Evolutionary conservation across 2,329 filamentous ascomycete species (phyloP).

Genomic region (Trichothecium roseum): DNA sequence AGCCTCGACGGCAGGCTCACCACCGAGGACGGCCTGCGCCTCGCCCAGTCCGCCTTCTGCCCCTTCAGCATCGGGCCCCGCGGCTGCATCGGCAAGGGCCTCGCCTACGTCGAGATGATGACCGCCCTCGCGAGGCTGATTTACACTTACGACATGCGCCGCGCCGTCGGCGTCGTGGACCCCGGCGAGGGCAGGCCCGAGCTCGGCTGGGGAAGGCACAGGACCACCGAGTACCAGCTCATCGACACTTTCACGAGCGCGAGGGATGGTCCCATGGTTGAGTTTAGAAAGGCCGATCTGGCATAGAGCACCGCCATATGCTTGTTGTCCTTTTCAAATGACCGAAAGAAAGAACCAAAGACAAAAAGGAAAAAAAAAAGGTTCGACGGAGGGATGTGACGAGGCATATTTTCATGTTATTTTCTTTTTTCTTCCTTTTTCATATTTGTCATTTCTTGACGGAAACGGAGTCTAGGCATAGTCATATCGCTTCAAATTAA

Average conservation of each 20-base stretch:
- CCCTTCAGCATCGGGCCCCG: constrained; percentile 62
- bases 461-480: no score
- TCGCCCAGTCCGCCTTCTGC: constrained; percentile 60
- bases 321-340: no score
- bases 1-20: constrained; percentile 23
- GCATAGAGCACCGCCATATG: no score
- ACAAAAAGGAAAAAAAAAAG: constrained; percentile 1
- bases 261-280: constrained; percentile 61
- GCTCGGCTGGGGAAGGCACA: constrained; percentile 43
- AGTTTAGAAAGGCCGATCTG: constrained; percentile 35
- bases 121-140: constrained; percentile 51
- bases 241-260: constrained; percentile 63
- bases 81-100: constrained; percentile 61
- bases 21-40: constrained; percentile 38
- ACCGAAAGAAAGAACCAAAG: neutral
- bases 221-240: constrained; percentile 55
- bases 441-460: no score
- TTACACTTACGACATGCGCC: constrained; percentile 50
- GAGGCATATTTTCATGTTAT: no score
- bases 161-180: constrained; percentile 35
- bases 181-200: constrained; percentile 40
- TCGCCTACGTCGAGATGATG: constrained; percentile 59
- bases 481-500: no score
- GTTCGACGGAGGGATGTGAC: no score
- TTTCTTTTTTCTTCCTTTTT: no score